These are phyloP conservation scores for Sphagnurus paluster DNA, from an alignment of 1,284 basidiomycete species.

Conservation along the genomic window DNA sequence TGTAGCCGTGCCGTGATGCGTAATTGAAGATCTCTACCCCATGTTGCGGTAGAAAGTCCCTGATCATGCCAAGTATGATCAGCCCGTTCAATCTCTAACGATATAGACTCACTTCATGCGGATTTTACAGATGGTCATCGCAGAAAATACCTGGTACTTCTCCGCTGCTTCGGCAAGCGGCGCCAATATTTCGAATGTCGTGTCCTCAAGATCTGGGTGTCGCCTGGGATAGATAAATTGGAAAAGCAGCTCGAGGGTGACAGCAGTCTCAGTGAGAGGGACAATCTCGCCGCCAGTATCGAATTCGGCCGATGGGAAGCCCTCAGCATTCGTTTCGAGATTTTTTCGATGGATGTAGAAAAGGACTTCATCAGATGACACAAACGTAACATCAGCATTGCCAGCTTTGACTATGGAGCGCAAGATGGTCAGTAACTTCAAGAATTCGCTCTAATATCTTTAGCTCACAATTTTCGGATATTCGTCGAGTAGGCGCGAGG, in stretches of 20 bases:
- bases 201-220: slow-evolving; percentile 1
- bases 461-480: too few relatives aligned
- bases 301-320: slow-evolving; percentile 7
- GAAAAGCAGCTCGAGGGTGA: slow-evolving; percentile 15
- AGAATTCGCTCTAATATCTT: too few relatives aligned
- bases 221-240: slow-evolving; percentile 8
- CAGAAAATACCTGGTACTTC: slow-evolving; percentile 15
- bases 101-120: slow-evolving; percentile 10
- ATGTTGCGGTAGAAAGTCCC: slow-evolving; percentile 1
- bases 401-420: slow-evolving; percentile 7
- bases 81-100: background rate
- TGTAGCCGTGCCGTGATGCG: slow-evolving; percentile 13
- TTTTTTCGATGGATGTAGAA: slow-evolving; percentile 19
- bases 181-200: slow-evolving; percentile 1
- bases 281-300: background rate
- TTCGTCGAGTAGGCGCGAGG: too few relatives aligned
- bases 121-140: slow-evolving; percentile 10
- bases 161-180: slow-evolving; percentile 14
- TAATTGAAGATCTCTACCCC: slow-evolving; percentile 11
- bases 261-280: slow-evolving; percentile 2
- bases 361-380: slow-evolving; percentile 15
- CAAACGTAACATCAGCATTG: slow-evolving; percentile 18
- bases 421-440: too few relatives aligned
- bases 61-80: background rate
- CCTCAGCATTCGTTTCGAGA: slow-evolving; percentile 8